Evolutionary conservation across 2,329 filamentous ascomycete species (phyloP), one percentile per base, ranked within the genome.

Genomic region (Dactylellina haptotyla): DNA sequence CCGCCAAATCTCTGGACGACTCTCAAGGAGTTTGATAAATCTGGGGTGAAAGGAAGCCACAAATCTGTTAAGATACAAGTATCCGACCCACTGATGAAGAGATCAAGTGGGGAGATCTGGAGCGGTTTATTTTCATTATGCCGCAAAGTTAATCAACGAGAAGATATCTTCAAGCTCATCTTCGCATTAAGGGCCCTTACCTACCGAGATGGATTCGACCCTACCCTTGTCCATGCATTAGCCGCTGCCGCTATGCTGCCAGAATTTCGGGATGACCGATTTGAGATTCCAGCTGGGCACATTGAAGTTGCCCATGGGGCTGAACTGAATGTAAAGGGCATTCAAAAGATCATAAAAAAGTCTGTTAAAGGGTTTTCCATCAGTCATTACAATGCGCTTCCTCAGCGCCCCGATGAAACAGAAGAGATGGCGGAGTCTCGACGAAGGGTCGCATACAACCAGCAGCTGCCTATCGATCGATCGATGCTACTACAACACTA

Each of bases 41-140:
- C 37, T 20, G 69, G 61, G 10, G 41, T 73, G 37, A 54, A 50
- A 34, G 69, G 61, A 34, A 57, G 45, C n/a, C 58, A 57, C 14
- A 39, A 20, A 2, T 45, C 32, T 3, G 61, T 39, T 2, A 65
- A 45, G 30, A 23, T 73, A n/a, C 61, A 62, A 51, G 51, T 73
- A 28, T 25, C 46, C 37, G 69, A 65, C 16, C 37, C 43, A 8
- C n/a, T 73, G 3, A 34, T 73, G 2, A 66, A 59, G 30, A 25
- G 69, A 20, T 50, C 69, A 1, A n/a, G 39, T 2, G 69, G 69
- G 18, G 69, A 73, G 12, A 65, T 73, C 20, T 73, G 69, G 69
- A 65, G 69, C n/a, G 28, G 59, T 20, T 23, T 73, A 3, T 73
- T 61, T 16, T 12, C 51, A 8, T 12, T 56, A 5, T 73, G 69